These are phyloP conservation scores for Hylodesmum podocarpum DNA, from an alignment of 306 rosid genomes.

Conservation along the genomic window DNA sequence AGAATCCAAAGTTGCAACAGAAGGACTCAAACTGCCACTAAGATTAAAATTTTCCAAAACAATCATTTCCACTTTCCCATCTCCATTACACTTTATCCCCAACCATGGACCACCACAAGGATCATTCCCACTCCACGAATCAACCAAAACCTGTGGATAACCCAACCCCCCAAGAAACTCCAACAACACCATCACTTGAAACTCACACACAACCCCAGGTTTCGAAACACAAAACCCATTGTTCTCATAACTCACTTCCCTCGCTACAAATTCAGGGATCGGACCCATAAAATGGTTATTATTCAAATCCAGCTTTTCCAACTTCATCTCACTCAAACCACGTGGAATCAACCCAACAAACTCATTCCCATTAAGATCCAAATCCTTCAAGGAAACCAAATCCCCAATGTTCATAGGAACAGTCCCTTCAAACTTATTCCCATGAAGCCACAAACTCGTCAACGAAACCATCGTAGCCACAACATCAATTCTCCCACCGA, in stretches of 20 bases:
- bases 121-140: slow-evolving; percentile 66
- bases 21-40: slow-evolving; percentile 68
- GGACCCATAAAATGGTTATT: slow-evolving; percentile 77
- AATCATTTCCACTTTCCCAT: slow-evolving; percentile 51
- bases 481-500: slow-evolving; percentile 60
- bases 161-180: slow-evolving; percentile 60
- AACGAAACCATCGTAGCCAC: slow-evolving; percentile 58
- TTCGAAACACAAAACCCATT: slow-evolving; percentile 54
- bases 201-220: slow-evolving; percentile 50
- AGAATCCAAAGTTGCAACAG: slow-evolving; percentile 55
- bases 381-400: slow-evolving; percentile 55
- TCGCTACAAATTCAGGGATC: slow-evolving; percentile 53
- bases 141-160: slow-evolving; percentile 50
- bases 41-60: slow-evolving; percentile 53
- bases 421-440: slow-evolving; percentile 60
- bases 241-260: slow-evolving; percentile 7
- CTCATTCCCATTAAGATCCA: slow-evolving; percentile 63
- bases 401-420: slow-evolving; percentile 63
- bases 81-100: slow-evolving; percentile 56
- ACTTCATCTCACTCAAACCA: slow-evolving; percentile 48
- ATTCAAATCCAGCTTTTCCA: slow-evolving; percentile 57
- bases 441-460: slow-evolving; percentile 71
- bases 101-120: slow-evolving; percentile 69
- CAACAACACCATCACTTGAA: slow-evolving; percentile 60
- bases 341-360: slow-evolving; percentile 68